Conservation (phyloP, 1,139 yeast species). For the Blastobotrys persicus region DNA sequence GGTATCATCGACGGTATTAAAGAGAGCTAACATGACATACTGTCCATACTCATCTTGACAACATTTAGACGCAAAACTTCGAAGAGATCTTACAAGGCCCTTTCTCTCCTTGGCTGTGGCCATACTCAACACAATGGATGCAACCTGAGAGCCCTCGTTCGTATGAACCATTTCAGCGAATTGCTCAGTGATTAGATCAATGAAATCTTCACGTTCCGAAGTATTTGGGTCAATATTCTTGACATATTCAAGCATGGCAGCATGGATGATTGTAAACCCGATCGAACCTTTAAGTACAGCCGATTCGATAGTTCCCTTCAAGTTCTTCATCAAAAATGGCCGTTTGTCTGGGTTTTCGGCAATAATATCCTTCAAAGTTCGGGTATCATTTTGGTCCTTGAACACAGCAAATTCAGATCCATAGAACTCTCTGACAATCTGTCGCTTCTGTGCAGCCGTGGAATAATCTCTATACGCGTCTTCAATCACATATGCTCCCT, state of each 20-base stretch:
- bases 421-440: slow-evolving; percentile 94
- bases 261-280: slow-evolving; percentile 93
- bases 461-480: slow-evolving; percentile 87
- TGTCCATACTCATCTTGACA: slow-evolving; percentile 86
- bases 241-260: slow-evolving; percentile 89
- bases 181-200: slow-evolving; percentile 82
- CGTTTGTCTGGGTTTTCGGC: slow-evolving; percentile 78
- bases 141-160: slow-evolving; percentile 89
- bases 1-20: slow-evolving; percentile 92
- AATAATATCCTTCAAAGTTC: slow-evolving; percentile 64
- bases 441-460: slow-evolving; percentile 77
- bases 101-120: slow-evolving; percentile 95
- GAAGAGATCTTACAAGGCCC: slow-evolving; percentile 64
- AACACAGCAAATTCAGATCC: slow-evolving; percentile 95
- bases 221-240: slow-evolving; percentile 55
- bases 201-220: slow-evolving; percentile 75
- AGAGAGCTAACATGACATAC: slow-evolving; percentile 70
- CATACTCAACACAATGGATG: slow-evolving; percentile 70
- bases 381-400: slow-evolving; percentile 63
- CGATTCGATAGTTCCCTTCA: slow-evolving; percentile 80
- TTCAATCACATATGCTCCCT: slow-evolving; percentile 98
- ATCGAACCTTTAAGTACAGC: slow-evolving; percentile 94
- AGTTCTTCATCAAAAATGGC: slow-evolving; percentile 69
- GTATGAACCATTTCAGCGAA: slow-evolving; percentile 95
- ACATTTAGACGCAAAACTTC: slow-evolving; percentile 68